A percentile compares a stretch with the other conserved stretches of the same genome.
Evolutionary conservation across 177 flowering plant genomes (phyloP).

Genomic region (Telopea speciosissima): DNA sequence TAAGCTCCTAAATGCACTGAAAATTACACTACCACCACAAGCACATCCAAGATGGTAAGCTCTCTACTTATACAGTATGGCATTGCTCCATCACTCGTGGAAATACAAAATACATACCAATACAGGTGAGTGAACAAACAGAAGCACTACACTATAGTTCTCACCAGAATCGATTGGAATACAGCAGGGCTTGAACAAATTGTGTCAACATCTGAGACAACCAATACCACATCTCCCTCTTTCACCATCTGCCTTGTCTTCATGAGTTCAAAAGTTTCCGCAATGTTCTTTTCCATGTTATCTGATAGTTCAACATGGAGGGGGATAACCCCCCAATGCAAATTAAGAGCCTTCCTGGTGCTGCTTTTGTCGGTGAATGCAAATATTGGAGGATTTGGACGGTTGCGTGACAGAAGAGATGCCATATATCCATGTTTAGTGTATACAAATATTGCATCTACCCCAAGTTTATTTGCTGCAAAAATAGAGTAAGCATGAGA

Average conservation of each 20-base stretch:
- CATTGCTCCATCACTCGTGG: not conserved
- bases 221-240: slow-evolving; percentile 54
- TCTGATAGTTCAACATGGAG: slow-evolving; percentile 49
- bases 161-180: slow-evolving; percentile 67
- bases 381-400: slow-evolving; percentile 72
- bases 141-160: slow-evolving; percentile 30
- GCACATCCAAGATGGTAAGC: not conserved
- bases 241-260: slow-evolving; percentile 49
- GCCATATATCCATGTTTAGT: slow-evolving; percentile 81
- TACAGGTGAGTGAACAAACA: not conserved
- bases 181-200: slow-evolving; percentile 25
- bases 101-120: not conserved
- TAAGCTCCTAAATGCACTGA: not conserved
- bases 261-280: slow-evolving; percentile 34
- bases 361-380: slow-evolving; percentile 61
- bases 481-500: not conserved
- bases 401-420: slow-evolving; percentile 69
- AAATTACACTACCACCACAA: not conserved
- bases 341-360: slow-evolving; percentile 53
- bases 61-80: not conserved
- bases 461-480: slow-evolving; percentile 78
- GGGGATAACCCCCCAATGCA: slow-evolving; percentile 85
- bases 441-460: slow-evolving; percentile 79
- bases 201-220: slow-evolving; percentile 58
- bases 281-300: slow-evolving; percentile 62